phyloP scores from a whole-genome alignment of 306 rosid species.

The Vigna angularis region DNA sequence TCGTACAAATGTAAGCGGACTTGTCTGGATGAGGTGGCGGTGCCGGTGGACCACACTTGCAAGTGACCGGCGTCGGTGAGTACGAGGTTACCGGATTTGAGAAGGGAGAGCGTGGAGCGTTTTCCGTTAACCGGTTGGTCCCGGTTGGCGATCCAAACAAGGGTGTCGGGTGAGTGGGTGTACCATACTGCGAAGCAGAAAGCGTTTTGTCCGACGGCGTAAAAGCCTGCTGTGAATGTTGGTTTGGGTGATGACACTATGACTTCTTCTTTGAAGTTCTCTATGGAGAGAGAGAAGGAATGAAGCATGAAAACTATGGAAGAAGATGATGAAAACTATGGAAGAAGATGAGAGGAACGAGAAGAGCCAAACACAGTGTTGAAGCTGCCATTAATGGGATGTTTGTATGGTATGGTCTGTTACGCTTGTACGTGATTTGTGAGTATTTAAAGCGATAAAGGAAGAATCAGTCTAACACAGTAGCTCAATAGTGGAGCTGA shows the following conservation, averaged over 20 bases:
- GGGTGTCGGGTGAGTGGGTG: neutral
- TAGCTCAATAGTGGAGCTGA: no score
- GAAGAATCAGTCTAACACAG: no score
- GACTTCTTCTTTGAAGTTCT: neutral
- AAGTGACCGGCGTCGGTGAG: conserved; percentile 1
- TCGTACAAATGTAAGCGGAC: neutral
- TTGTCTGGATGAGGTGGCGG: neutral
- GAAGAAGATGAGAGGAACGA: neutral
- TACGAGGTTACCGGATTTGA: conserved; percentile 27
- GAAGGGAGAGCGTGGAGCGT: conserved; percentile 31
- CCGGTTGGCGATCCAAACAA: conserved; percentile 41
- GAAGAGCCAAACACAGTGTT: neutral
- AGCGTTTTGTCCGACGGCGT: conserved; percentile 4
- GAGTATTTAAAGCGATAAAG: no score
- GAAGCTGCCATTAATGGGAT: neutral
- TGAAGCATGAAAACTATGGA: no score
- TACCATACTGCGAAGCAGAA: conserved; percentile 31
- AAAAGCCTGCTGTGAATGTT: conserved; percentile 38
- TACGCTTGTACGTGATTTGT: no score
- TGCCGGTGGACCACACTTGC: conserved; percentile 18
- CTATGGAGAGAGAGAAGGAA: neutral
- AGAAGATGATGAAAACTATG: neutral
- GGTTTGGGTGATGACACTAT: conserved; percentile 2
- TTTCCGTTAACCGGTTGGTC: conserved; percentile 29
- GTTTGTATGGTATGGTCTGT: no score